These are phyloP conservation scores for Glycine latifolia DNA, from an alignment of 306 rosid species.

Conservation along the genomic window DNA sequence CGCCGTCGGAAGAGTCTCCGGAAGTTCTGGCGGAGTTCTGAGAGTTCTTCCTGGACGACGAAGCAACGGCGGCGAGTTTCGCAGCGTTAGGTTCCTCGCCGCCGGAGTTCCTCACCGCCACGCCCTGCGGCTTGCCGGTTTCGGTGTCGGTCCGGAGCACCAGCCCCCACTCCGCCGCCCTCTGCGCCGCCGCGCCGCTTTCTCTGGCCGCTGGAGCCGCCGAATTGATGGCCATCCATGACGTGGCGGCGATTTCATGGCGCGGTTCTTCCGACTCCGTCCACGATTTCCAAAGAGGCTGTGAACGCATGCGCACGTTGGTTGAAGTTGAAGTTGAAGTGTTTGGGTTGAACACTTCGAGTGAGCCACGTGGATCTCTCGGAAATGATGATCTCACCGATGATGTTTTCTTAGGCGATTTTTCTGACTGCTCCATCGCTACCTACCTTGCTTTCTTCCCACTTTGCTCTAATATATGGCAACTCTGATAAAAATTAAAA, in stretches of 20 bases:
- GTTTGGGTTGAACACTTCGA: conserved; percentile 81
- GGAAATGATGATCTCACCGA: conserved; percentile 59
- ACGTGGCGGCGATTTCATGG: conserved; percentile 61
- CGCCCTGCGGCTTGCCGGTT: conserved; percentile 89
- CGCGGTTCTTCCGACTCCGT: conserved; percentile 43
- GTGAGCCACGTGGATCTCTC: conserved; percentile 85
- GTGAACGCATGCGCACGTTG: conserved; percentile 48
- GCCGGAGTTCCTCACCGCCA: conserved; percentile 69
- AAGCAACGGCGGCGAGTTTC: conserved; percentile 36
- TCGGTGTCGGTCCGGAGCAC: conserved; percentile 78
- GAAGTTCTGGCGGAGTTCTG: conserved; percentile 73
- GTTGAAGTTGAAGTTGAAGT: conserved; percentile 14
- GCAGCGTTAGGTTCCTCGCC: conserved; percentile 61
- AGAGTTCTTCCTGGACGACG: conserved; percentile 63
- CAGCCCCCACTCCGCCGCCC: conserved; percentile 98
- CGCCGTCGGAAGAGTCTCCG: conserved; percentile 70
- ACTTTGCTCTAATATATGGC: not conserved
- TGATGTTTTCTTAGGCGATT: conserved; percentile 47
- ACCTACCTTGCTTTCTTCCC: not conserved
- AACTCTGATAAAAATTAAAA: not conserved
- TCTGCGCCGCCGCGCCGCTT: conserved; percentile 63
- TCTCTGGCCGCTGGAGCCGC: conserved; percentile 37
- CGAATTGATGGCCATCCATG: conserved; percentile 82
- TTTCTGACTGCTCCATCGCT: conserved; percentile 58
- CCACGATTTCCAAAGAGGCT: conserved; percentile 64